Evolutionary conservation across 176 grass and related monocot genomes (phyloP).

Genomic region (Cenchrus purpureus): DNA sequence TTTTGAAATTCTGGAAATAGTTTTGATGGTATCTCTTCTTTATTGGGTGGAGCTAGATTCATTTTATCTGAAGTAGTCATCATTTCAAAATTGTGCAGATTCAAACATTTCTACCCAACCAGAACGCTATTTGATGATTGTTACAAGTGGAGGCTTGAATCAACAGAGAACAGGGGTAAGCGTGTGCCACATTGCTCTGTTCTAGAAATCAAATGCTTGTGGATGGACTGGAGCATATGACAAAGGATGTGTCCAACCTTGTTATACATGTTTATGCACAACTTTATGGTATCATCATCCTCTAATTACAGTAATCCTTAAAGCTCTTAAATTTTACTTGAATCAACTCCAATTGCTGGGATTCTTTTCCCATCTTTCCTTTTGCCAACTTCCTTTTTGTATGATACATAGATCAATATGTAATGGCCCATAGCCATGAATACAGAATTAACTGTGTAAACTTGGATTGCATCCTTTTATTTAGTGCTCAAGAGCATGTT

Average conservation of each 20-base stretch:
- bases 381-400: background rate
- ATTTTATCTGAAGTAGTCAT: constrained; percentile 27
- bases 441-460: background rate
- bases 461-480: background rate
- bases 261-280: constrained; percentile 14
- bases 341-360: background rate
- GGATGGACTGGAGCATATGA: constrained; percentile 15
- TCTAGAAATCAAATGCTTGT: constrained; percentile 1
- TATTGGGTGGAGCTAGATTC: background rate
- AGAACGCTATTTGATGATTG: constrained; percentile 89
- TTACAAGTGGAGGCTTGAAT: constrained; percentile 93
- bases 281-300: background rate
- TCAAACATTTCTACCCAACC: constrained; percentile 61
- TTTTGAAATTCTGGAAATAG: constrained; percentile 22
- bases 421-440: background rate
- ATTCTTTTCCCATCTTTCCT: constrained; percentile 9
- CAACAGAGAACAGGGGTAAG: constrained; percentile 99
- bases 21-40: constrained; percentile 9
- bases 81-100: constrained; percentile 62
- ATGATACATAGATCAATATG: background rate
- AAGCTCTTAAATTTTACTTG: constrained; percentile 1
- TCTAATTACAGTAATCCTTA: background rate
- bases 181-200: constrained; percentile 13
- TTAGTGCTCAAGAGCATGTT: constrained; percentile 1
- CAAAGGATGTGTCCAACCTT: constrained; percentile 1